Evolutionary conservation across 169 alveolate species (phyloP), one percentile per base, ranked within the genome.

Genomic region (Cryptosporidium viatorum): DNA sequence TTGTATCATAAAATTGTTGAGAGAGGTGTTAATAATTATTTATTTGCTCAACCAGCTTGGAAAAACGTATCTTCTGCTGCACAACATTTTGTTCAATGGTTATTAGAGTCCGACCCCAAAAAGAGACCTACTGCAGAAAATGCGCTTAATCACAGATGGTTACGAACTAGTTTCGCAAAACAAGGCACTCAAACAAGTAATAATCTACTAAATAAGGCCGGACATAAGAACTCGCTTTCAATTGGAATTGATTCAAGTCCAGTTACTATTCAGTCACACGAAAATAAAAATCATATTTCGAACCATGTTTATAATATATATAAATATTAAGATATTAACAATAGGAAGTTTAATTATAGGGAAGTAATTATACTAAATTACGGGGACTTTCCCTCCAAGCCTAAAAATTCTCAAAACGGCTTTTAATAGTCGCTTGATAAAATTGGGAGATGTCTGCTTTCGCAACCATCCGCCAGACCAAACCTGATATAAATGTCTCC

Each of bases 1-100:
- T 84, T 91, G 91, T 91, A 91, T 39, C 91, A 92, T 14, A 92
- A 92, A 84, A 86, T 92, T n/a, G 92, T 92, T 50, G 94, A 86
- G 59, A 62, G 93, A 33, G 94, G 91, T 52, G 70, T 86, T 37
- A 74, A 85, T 67, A 43, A 50, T 23, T 59, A 69, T 70, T n/a
- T 85, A 48, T 71, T 85, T 85, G 85, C 75, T 3, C 91, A 51
- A n/a, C 91, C 84, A 29, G 85, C 69, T 2, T 48, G 71, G 71
- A 69, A 48, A 37, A 67, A 45, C 14, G 84, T 85, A 51, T 69
- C 71, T 35, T 23, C 70, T 4, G 67, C 71, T 41, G 75, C 85
- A 21, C 65, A 37, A 26, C 93, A 92, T 58, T 92, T 92, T 84
- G 91, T 92, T 48, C 68, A 84, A n/a, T 80, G 94, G 48, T 59